Evolutionary conservation across 306 rosid species (phyloP).

Genomic region (Begonia loranthoides): DNA sequence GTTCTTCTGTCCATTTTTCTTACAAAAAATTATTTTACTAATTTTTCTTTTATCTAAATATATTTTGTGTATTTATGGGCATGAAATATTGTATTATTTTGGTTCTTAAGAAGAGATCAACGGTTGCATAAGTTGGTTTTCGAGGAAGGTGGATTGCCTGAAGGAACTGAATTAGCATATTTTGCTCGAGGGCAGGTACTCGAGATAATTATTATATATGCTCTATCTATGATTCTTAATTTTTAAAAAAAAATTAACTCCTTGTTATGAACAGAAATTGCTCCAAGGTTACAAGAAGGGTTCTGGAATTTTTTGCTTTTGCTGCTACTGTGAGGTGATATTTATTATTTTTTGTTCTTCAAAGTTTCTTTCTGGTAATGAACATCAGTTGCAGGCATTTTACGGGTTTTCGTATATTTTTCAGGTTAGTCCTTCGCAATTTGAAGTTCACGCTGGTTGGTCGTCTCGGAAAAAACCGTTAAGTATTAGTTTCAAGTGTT

Average conservation of each 20-base stretch:
- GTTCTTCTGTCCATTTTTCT: conserved; percentile 8
- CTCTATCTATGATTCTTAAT: conserved; percentile 6
- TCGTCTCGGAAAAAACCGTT: conserved; percentile 93
- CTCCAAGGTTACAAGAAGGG: conserved; percentile 89
- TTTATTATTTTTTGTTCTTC: conserved; percentile 16
- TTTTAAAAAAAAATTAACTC: not conserved
- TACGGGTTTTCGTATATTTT: conserved; percentile 16
- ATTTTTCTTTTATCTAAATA: conserved; percentile 6
- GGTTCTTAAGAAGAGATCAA: conserved; percentile 48
- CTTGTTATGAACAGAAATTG: conserved; percentile 51
- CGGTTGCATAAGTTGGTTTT: conserved; percentile 83
- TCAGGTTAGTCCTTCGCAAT: conserved; percentile 96
- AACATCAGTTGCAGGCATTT: conserved; percentile 9
- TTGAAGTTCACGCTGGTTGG: conserved; percentile 99
- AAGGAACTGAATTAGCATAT: conserved; percentile 94
- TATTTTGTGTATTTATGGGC: conserved; percentile 5
- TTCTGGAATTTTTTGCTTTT: conserved; percentile 74
- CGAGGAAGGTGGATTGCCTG: conserved; percentile 88
- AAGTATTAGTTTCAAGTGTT: conserved; percentile 27
- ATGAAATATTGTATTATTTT: conserved; percentile 4
- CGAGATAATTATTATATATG: conserved; percentile 14
- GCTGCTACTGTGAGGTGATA: conserved; percentile 79
- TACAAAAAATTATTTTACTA: not conserved
- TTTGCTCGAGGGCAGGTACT: conserved; percentile 94
- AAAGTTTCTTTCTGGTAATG: conserved; percentile 5